Conservation (phyloP, 2,329 filamentous ascomycete genomes). For the Dothiorella sarmentorum region DNA sequence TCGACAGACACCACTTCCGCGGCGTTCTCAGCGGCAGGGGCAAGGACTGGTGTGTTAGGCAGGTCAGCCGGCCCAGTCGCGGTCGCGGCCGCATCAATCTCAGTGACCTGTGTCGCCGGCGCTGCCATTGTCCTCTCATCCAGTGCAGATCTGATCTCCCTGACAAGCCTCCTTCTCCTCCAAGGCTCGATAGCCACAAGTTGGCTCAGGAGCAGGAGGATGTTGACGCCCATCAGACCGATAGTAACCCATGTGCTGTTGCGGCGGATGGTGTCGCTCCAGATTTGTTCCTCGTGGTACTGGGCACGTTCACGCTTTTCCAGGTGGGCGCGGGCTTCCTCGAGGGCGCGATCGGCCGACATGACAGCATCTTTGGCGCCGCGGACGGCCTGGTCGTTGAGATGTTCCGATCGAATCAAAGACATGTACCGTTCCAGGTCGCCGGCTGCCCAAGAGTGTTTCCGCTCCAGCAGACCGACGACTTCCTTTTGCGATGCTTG, state of each 20-base stretch:
- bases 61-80: background rate
- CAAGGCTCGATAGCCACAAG: slow-evolving; percentile 92
- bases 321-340: slow-evolving; percentile 70
- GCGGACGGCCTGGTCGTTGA: slow-evolving; percentile 80
- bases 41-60: background rate
- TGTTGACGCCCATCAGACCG: slow-evolving; percentile 95
- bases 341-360: slow-evolving; percentile 73
- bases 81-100: background rate
- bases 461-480: slow-evolving; percentile 86
- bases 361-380: slow-evolving; percentile 69
- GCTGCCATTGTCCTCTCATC: slow-evolving; percentile 29
- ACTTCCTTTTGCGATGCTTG: slow-evolving; percentile 93
- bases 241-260: slow-evolving; percentile 99
- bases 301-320: slow-evolving; percentile 81
- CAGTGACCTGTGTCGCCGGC: too few species aligned
- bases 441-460: slow-evolving; percentile 81
- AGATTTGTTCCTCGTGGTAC: slow-evolving; percentile 99
- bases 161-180: slow-evolving; percentile 75
- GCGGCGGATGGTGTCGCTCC: slow-evolving; percentile 93
- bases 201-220: slow-evolving; percentile 79
- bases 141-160: slow-evolving; percentile 56
- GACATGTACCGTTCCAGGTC: slow-evolving; percentile 94
- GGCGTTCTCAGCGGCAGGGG: background rate
- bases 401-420: slow-evolving; percentile 87
- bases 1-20: too few species aligned